phyloP scores from a whole-genome alignment of 768 basidiomycete genomes.

The Naganishia antarctica region DNA sequence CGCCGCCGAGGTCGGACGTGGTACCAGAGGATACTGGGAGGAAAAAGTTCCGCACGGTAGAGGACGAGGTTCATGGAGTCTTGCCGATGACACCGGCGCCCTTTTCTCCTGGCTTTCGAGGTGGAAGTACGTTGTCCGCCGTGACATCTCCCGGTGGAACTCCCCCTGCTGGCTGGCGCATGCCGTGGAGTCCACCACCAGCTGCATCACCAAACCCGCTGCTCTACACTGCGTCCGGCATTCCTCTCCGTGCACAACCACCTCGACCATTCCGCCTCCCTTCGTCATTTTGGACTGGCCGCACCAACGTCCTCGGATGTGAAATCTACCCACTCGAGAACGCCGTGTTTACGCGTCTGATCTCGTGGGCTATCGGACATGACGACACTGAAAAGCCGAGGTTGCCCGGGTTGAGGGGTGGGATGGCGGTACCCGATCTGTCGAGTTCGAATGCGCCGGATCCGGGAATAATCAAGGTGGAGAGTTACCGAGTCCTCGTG shows the following conservation, averaged over 20 bases:
- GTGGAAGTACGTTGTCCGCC: background rate
- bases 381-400: slow-evolving; percentile 53
- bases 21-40: slow-evolving; percentile 42
- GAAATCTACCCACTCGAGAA: slow-evolving; percentile 47
- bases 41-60: slow-evolving; percentile 40
- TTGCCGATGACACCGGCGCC: slow-evolving; percentile 46
- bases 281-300: slow-evolving; percentile 44
- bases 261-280: slow-evolving; percentile 41
- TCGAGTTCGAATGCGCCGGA: slow-evolving; percentile 45
- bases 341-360: slow-evolving; percentile 51
- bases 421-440: slow-evolving; percentile 41
- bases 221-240: background rate
- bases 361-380: slow-evolving; percentile 56
- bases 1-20: slow-evolving; percentile 55
- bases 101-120: background rate
- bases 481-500: slow-evolving; percentile 62
- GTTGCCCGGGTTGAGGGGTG: slow-evolving; percentile 40
- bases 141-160: slow-evolving; percentile 5
- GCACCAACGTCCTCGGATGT: slow-evolving; percentile 40
- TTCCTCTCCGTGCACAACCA: slow-evolving; percentile 28
- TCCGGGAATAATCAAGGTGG: slow-evolving; percentile 43
- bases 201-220: slow-evolving; percentile 27
- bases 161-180: slow-evolving; percentile 33
- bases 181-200: slow-evolving; percentile 39
- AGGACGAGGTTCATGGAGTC: slow-evolving; percentile 33